A percentile compares a stretch with the other conserved stretches of the same genome.
These are phyloP conservation scores for Pseudonectria foliicola DNA, from an alignment of 2,329 filamentous ascomycete species.

Conservation along the genomic window DNA sequence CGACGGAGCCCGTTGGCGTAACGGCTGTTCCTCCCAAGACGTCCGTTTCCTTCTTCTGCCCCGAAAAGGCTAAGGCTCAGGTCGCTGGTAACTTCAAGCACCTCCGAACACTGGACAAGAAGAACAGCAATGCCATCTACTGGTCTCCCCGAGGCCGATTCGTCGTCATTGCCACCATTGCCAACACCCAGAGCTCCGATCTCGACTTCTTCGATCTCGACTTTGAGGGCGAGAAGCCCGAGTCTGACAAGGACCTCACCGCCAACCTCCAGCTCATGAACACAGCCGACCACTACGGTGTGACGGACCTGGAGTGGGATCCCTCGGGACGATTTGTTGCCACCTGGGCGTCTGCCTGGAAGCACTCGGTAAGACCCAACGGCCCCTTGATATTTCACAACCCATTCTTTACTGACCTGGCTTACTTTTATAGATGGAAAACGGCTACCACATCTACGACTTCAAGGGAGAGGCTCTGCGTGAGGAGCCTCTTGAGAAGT, in stretches of 20 bases:
- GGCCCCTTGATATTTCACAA: conserved; percentile 7
- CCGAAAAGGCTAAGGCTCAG: conserved; percentile 82
- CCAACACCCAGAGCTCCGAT: conserved; percentile 88
- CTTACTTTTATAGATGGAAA: conserved; percentile 72
- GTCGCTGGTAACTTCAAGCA: conserved; percentile 91
- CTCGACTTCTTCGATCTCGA: conserved; percentile 97
- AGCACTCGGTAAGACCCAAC: conserved; percentile 69
- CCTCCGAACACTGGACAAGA: conserved; percentile 92
- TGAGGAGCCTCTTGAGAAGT: conserved; percentile 90
- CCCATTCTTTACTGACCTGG: conserved; percentile 6
- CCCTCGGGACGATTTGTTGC: conserved; percentile 91
- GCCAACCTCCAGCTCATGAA: conserved; percentile 95
- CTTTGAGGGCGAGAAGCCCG: conserved; percentile 93
- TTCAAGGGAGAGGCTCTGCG: conserved; percentile 86
- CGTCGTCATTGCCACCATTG: conserved; percentile 86
- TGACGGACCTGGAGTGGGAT: conserved; percentile 98
- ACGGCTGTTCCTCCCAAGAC: conserved; percentile 90
- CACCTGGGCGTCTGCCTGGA: conserved; percentile 90
- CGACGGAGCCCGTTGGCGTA: conserved; percentile 70
- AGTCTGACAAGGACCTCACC: conserved; percentile 86
- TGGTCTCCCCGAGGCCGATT: conserved; percentile 96
- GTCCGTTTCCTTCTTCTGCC: conserved; percentile 89
- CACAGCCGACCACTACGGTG: conserved; percentile 89
- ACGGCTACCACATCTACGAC: conserved; percentile 96
- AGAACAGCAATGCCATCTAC: conserved; percentile 99